phyloP scores from a whole-genome alignment of 768 basidiomycete genomes.

The Lactarius pseudohatsudake region DNA sequence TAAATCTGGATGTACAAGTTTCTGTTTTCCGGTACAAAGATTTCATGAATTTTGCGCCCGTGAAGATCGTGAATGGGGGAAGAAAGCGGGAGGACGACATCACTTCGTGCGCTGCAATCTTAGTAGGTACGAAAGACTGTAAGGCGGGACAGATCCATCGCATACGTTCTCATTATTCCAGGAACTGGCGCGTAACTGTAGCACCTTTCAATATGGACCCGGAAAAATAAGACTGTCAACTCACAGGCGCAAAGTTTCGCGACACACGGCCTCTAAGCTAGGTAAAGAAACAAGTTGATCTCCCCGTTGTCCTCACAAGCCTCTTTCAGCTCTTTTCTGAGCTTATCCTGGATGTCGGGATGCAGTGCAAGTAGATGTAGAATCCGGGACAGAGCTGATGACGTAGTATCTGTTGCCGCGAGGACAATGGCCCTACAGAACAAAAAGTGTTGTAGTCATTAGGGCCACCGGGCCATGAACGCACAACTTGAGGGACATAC shows the following conservation, averaged over 20 bases:
- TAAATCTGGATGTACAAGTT: no score
- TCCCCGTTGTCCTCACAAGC: constrained; percentile 25
- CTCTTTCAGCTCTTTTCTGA: background rate
- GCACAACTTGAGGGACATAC: constrained; percentile 16
- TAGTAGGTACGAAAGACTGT: no score
- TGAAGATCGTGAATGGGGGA: no score
- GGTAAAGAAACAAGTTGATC: constrained; percentile 34
- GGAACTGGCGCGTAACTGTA: no score
- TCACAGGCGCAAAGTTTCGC: constrained; percentile 5
- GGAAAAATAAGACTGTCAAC: background rate
- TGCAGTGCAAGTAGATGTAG: background rate
- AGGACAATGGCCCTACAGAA: constrained; percentile 19
- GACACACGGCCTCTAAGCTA: constrained; percentile 33
- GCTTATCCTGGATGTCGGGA: background rate
- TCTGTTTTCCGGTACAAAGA: no score
- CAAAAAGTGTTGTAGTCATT: background rate
- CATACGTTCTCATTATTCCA: no score
- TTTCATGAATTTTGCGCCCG: no score
- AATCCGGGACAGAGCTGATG: background rate
- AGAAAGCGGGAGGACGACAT: no score
- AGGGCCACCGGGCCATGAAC: background rate
- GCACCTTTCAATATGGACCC: background rate
- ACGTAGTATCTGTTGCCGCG: constrained; percentile 17
- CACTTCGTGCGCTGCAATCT: no score
- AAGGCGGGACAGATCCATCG: no score